A percentile compares a stretch with the other conserved stretches of the same genome.
These are phyloP conservation scores for Capronia coronata DNA, from an alignment of 2,329 filamentous ascomycete genomes.

Conservation along the genomic window DNA sequence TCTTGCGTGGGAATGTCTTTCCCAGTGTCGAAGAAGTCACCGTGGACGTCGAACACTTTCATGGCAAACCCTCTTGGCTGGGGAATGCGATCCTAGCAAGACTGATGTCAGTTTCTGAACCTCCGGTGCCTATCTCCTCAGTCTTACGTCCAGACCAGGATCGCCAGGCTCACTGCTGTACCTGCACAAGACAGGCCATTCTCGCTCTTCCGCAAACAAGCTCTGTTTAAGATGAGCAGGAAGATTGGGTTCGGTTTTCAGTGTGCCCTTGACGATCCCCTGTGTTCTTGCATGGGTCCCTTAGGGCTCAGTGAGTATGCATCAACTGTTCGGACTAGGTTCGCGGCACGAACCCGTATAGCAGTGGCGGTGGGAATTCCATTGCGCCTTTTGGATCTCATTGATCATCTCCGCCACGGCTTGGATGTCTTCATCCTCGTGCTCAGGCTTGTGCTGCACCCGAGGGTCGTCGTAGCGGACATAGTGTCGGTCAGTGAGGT, in stretches of 20 bases:
- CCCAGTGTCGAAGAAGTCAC: constrained; percentile 38
- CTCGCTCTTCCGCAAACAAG: constrained; percentile 33
- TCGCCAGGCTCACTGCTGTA: constrained; percentile 39
- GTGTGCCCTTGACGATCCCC: constrained; percentile 44
- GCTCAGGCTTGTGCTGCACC: constrained; percentile 31
- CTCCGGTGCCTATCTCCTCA: not conserved
- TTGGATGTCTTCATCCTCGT: constrained; percentile 41
- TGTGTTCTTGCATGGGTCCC: constrained; percentile 44
- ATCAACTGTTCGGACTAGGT: not conserved
- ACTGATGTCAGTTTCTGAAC: too few relatives aligned
- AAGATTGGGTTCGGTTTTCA: constrained; percentile 39
- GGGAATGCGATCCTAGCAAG: constrained; percentile 35
- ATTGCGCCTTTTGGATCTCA: constrained; percentile 41
- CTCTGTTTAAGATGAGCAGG: constrained; percentile 41
- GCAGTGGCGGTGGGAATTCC: constrained; percentile 38
- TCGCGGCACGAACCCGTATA: constrained; percentile 28
- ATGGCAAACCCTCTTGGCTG: constrained; percentile 45
- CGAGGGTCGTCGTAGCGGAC: constrained; percentile 36
- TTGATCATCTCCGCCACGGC: constrained; percentile 44
- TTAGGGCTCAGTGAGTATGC: not conserved
- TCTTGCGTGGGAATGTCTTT: constrained; percentile 35
- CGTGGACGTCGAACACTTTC: constrained; percentile 46
- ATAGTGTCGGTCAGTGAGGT: constrained; percentile 31
- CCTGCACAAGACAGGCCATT: constrained; percentile 34
- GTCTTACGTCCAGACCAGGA: constrained; percentile 34